A percentile compares a stretch with the other conserved stretches of the same genome.
Conservation (phyloP, 2,329 filamentous ascomycete genomes). For the Aspergillus sp. region DNA sequence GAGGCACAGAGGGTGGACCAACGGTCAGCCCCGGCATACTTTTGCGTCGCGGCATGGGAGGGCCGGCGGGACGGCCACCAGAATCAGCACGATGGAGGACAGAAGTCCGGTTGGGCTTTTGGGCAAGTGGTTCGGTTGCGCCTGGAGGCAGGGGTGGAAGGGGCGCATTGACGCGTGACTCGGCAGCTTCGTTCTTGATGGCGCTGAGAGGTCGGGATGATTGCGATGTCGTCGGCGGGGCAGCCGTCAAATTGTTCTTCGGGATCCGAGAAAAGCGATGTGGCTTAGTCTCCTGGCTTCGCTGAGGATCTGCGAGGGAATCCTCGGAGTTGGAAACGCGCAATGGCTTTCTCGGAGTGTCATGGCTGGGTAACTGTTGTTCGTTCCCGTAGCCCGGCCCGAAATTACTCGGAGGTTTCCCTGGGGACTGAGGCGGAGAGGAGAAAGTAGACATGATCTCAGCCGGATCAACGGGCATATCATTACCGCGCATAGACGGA, state of each 20-base stretch:
- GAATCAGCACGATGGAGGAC: constrained; percentile 7
- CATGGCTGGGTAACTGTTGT: constrained; percentile 10
- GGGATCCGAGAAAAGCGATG: constrained; percentile 19
- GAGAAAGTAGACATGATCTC: constrained; percentile 24
- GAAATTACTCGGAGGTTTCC: constrained; percentile 25
- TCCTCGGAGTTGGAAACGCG: constrained; percentile 32
- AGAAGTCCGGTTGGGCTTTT: constrained; percentile 16
- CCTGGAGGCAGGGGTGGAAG: constrained; percentile 4
- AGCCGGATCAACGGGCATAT: constrained; percentile 12
- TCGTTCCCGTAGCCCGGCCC: constrained; percentile 23
- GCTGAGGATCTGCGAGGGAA: constrained; percentile 20
- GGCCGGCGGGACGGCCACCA: constrained; percentile 8
- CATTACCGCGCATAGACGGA: constrained; percentile 13
- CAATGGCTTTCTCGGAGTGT: constrained; percentile 20
- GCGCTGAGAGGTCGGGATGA: constrained; percentile 24
- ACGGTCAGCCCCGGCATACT: constrained; percentile 33
- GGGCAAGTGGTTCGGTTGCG: neutral
- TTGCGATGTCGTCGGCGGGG: constrained; percentile 14
- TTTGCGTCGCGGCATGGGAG: constrained; percentile 29
- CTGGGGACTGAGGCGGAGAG: constrained; percentile 35
- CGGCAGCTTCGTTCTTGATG: neutral
- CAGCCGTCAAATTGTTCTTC: neutral
- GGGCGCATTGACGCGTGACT: constrained; percentile 11
- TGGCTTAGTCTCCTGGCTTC: constrained; percentile 4
- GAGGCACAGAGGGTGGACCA: constrained; percentile 32